Evolutionary conservation across 1,284 basidiomycete species (phyloP), one percentile per base, ranked within the genome.

Genomic region (Xerocomus amazonicus): DNA sequence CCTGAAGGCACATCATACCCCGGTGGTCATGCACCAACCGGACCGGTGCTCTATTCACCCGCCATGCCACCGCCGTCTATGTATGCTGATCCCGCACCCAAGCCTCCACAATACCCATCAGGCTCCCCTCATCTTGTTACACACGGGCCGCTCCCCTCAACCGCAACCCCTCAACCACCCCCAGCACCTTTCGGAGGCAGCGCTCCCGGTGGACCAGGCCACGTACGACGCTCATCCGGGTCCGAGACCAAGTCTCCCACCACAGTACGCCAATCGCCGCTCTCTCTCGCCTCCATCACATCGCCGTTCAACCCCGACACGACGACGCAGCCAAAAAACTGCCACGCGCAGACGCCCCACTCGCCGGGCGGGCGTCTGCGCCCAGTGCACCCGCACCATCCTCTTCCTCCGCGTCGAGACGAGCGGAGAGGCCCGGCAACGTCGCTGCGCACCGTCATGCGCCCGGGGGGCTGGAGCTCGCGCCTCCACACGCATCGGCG

Each of bases 291-390:
- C 29, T 68, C 65, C 38, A 66, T 66, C 48, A 66, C 65, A 2
- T 60, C 67, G 6, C 65, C 68, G 6, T 66, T 55, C 54, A 68
- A 68, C 51, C 41, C 65, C 41, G 68, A 69, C 19, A 23, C 19
- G 19, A 23, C 19, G 2, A 1, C 51, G 31, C 70, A 72, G 70
- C 55, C 76, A 78, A 78, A 78, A 78, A 78, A 77, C 72, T 74
- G 32, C 67, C 61, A 47, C 70, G 75, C 76, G 76, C 76, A 77
- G 76, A 76, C 71, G 74, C 66, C 63, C 65, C 69, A 60, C 53
- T 64, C 58, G 68, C 75, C 70, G 76, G 74, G 75, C 73, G 73
- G 56, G 71, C 72, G 73, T 74, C 75, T 78, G 77, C 75, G 76
- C 76, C 64, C 39, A 59, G 53, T 29, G 9, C 39, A 43, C 46